Base-by-base conservation (phyloP, 257 asterid genomes). In the Rauvolfia tetraphylla region DNA sequence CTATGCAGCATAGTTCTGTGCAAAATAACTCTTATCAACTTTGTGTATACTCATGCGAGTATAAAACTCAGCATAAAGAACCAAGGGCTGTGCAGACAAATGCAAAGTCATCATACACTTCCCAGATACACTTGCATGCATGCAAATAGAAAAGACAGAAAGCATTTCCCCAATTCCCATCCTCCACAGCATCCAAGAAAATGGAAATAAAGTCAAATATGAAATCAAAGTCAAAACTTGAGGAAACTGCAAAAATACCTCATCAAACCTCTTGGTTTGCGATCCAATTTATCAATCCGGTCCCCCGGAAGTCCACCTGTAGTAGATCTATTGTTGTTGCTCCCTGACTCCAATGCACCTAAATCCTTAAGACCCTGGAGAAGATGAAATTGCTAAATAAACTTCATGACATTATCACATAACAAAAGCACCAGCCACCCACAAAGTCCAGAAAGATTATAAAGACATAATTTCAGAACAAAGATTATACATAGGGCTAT, bases 361-460 rank as follows among this genome's bases (percentile, higher is more conserved):
- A 84, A 84, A 44, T 83, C 97, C 86, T 89, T 92, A 57, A 92
- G 94, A 68, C 97, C 94, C 95, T 91, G 86, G 5, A 76, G 66
- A 63, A 48, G 39, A 58, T 7, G 18, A 39, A 12, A 39, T 73
- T 20, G 7, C 58, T 3, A 53, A 53, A 53, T 17, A 25, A 53
- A 53, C n/a, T 5, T 53, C 58, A 53, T 53, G n/a, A 17, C 25
- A 53, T 6, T 20, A 53, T 53, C 58, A 53, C n/a, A 53, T 25
- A 48, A 48, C 54, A 46, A 46, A 11, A 46, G 13, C 14, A 46
- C 53, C 59, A 53, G 20, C 8, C 15, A 20, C 3, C 7, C 25
- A 3, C 3, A 25, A 53, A 20, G 14, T 53, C 20, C 59, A 18
- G 20, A 22, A 18, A 18, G 25, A 22, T 53, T 22, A 18, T 22